These are phyloP conservation scores for Brettanomyces nanus DNA, from an alignment of 805 yeast species.

Conservation along the genomic window DNA sequence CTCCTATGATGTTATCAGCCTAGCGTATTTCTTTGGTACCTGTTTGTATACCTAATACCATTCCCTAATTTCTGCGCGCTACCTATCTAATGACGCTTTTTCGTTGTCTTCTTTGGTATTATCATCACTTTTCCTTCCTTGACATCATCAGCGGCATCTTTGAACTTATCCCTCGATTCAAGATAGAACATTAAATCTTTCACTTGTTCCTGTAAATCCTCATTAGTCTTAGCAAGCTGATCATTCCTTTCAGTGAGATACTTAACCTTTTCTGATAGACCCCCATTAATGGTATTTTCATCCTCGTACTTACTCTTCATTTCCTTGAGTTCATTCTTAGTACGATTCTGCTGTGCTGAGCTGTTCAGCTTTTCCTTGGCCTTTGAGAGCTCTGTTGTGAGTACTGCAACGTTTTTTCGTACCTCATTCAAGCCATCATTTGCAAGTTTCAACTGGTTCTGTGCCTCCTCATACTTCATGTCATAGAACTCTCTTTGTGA, in stretches of 20 bases:
- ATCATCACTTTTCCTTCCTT: slow-evolving; percentile 61
- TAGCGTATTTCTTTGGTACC: no score
- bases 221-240: slow-evolving; percentile 30
- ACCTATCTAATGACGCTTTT: no score
- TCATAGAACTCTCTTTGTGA: slow-evolving; percentile 84
- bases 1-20: background rate
- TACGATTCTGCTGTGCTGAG: slow-evolving; percentile 10
- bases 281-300: slow-evolving; percentile 37
- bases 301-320: slow-evolving; percentile 30
- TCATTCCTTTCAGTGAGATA: slow-evolving; percentile 26
- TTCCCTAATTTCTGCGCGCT: no score
- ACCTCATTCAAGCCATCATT: slow-evolving; percentile 20
- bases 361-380: slow-evolving; percentile 4
- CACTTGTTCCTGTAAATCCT: slow-evolving; percentile 53
- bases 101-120: slow-evolving; percentile 10
- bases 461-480: slow-evolving; percentile 31
- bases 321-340: slow-evolving; percentile 14
- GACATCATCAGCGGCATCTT: slow-evolving; percentile 63
- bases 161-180: slow-evolving; percentile 65
- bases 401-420: slow-evolving; percentile 19
- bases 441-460: slow-evolving; percentile 12
- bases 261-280: slow-evolving; percentile 33
- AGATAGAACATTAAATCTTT: slow-evolving; percentile 75
- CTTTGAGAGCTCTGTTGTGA: background rate
- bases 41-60: background rate